Conservation (phyloP, 331 rosid genomes). For the Acacia concinna region DNA sequence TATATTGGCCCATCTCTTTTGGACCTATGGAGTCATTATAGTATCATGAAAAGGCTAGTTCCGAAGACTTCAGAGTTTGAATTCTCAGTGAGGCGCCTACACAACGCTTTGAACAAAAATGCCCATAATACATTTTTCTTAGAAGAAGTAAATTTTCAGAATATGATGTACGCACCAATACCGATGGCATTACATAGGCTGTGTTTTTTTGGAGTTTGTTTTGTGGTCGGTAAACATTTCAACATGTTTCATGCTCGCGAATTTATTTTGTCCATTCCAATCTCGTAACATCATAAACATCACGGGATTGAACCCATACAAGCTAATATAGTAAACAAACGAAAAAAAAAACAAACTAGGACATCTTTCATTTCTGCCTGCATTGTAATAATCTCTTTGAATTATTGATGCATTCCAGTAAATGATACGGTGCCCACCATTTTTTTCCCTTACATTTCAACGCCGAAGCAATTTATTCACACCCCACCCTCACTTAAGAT, state of each 20-base stretch:
- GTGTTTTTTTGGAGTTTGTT: too few species aligned
- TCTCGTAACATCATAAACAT: too few species aligned
- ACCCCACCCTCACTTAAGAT: background rate
- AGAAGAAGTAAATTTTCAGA: too few species aligned
- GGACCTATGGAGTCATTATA: too few species aligned
- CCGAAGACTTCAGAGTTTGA: too few species aligned
- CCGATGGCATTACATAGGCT: too few species aligned
- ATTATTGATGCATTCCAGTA: too few species aligned
- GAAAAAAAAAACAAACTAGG: background rate
- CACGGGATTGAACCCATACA: background rate
- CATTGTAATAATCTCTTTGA: background rate
- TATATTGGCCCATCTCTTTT: too few species aligned
- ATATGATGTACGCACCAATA: background rate
- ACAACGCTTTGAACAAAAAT: too few species aligned
- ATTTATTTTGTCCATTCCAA: background rate
- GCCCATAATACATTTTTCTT: too few species aligned
- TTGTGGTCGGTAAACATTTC: background rate
- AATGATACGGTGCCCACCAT: background rate
- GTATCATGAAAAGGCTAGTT: too few species aligned
- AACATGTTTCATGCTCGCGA: background rate
- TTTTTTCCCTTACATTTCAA: background rate
- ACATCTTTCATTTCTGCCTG: background rate
- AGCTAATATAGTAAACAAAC: background rate
- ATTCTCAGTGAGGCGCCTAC: too few species aligned
- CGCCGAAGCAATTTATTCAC: background rate